Conservation (phyloP, 2,329 filamentous ascomycete genomes). For the Trichophyton verrucosum region DNA sequence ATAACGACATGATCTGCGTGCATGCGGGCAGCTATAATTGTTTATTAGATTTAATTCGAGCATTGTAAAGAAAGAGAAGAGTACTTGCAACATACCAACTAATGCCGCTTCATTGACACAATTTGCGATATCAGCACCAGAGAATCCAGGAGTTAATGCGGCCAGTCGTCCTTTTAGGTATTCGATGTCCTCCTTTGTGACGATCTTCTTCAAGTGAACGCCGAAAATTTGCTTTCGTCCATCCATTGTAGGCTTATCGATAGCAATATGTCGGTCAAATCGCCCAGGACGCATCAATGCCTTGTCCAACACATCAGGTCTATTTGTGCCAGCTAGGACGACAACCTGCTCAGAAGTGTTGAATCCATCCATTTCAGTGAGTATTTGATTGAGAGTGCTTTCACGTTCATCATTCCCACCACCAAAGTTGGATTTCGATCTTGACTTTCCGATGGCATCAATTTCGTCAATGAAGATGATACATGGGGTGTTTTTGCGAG, state of each 20-base stretch:
- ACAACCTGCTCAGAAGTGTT: slow-evolving; percentile 95
- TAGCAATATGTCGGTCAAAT: slow-evolving; percentile 91
- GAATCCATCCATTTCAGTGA: slow-evolving; percentile 99
- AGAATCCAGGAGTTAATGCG: slow-evolving; percentile 89
- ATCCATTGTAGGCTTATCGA: slow-evolving; percentile 93
- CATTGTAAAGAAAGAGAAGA: neutral
- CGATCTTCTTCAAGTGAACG: slow-evolving; percentile 88
- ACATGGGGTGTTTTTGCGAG: slow-evolving; percentile 89
- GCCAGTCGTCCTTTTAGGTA: slow-evolving; percentile 78
- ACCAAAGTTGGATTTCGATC: slow-evolving; percentile 68
- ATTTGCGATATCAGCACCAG: slow-evolving; percentile 95
- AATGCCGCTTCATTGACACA: slow-evolving; percentile 95
- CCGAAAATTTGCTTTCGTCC: slow-evolving; percentile 91
- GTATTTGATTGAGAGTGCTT: slow-evolving; percentile 91
- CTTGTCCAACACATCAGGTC: slow-evolving; percentile 87
- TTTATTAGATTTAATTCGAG: slow-evolving; percentile 4
- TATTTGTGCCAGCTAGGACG: slow-evolving; percentile 90
- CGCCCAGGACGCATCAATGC: slow-evolving; percentile 92
- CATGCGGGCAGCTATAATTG: slow-evolving; percentile 58
- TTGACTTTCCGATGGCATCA: slow-evolving; percentile 87
- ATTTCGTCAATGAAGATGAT: slow-evolving; percentile 99
- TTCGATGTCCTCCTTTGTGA: slow-evolving; percentile 80
- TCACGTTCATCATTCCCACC: slow-evolving; percentile 96
- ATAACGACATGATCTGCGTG: slow-evolving; percentile 73
- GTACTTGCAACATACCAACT: slow-evolving; percentile 54